phyloP scores from a whole-genome alignment of 177 flowering plant species.

The Vitis hybrid region DNA sequence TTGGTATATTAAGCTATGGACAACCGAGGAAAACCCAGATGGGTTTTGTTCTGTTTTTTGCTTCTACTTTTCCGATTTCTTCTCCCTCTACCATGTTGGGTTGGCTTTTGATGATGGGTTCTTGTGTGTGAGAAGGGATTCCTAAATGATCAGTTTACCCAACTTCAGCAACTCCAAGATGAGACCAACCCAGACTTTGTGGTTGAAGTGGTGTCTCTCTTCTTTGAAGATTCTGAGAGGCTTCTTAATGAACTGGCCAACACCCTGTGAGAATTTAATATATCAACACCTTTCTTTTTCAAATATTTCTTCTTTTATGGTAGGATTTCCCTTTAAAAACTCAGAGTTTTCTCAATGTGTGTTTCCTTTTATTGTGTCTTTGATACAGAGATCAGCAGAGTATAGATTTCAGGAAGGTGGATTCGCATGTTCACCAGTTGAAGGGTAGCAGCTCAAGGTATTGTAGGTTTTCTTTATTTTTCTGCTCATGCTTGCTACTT shows the following conservation, averaged over 20 bases:
- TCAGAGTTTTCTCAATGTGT: not conserved
- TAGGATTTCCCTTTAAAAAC: not conserved
- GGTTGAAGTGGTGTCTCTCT: conserved; percentile 42
- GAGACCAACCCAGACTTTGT: conserved; percentile 47
- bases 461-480: not conserved
- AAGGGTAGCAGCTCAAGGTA: conserved; percentile 53
- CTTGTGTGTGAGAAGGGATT: conserved; percentile 25
- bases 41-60: not conserved
- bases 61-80: not conserved
- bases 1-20: conserved; percentile 6
- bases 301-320: not conserved
- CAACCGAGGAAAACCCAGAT: not conserved
- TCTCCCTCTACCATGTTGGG: not conserved
- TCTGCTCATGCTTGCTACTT: not conserved
- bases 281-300: not conserved
- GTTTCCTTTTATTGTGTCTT: not conserved
- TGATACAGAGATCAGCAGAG: conserved; percentile 24
- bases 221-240: conserved; percentile 43
- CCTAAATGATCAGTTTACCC: conserved; percentile 39
- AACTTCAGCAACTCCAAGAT: conserved; percentile 45
- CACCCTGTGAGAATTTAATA: conserved; percentile 25
- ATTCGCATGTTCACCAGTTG: conserved; percentile 40
- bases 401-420: conserved; percentile 33
- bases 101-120: conserved; percentile 6
- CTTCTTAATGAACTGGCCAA: conserved; percentile 36